Conservation (phyloP, 441 rosid species). For the Euphorbia schlechtendalii region DNA sequence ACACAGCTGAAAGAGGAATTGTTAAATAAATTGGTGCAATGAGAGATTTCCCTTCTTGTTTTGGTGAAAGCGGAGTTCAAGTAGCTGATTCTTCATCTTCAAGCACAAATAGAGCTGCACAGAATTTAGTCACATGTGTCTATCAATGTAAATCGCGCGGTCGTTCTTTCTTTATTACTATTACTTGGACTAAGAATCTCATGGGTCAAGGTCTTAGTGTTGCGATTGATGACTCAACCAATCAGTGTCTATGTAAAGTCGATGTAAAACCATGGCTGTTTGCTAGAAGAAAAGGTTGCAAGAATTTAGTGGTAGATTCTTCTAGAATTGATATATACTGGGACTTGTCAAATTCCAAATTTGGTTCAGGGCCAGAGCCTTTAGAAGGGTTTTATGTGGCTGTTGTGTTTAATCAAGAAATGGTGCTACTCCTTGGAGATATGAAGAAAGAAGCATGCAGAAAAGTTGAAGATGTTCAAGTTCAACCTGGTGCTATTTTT, state of each 20-base stretch:
- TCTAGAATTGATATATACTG: constrained; percentile 54
- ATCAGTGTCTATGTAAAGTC: constrained; percentile 62
- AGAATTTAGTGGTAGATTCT: constrained; percentile 53
- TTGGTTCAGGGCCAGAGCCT: constrained; percentile 86
- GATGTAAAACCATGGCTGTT: constrained; percentile 92
- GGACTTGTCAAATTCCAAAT: constrained; percentile 73
- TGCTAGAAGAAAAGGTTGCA: constrained; percentile 82
- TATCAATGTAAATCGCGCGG: constrained; percentile 57
- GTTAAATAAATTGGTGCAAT: constrained; percentile 25
- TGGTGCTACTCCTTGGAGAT: constrained; percentile 73
- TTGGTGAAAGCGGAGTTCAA: constrained; percentile 88
- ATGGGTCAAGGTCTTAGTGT: constrained; percentile 83
- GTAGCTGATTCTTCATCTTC: constrained; percentile 73
- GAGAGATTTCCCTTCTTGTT: constrained; percentile 97
- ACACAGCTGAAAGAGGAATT: not conserved
- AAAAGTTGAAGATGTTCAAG: constrained; percentile 44
- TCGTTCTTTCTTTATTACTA: constrained; percentile 58
- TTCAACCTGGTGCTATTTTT: constrained; percentile 36
- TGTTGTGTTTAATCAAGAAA: constrained; percentile 54
- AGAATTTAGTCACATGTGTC: constrained; percentile 67
- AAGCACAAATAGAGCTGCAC: constrained; percentile 47
- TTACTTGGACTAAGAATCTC: constrained; percentile 80
- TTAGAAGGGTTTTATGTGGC: constrained; percentile 60
- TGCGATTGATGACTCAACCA: constrained; percentile 55
- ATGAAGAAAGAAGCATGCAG: constrained; percentile 68